Evolutionary conservation across 73 alveolate species (phyloP), one percentile per base, ranked within the genome.

Genomic region (Effrenium voratum): DNA sequence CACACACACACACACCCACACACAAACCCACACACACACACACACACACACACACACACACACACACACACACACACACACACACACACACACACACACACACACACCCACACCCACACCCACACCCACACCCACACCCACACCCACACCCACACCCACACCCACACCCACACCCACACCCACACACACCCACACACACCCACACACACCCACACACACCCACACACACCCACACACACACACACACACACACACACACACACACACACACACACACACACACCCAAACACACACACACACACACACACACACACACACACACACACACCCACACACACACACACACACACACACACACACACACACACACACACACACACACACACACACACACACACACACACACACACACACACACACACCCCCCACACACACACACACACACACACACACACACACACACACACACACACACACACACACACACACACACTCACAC

Each of bases 1-100:
- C 83, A 72, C 49, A 72, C 83, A 72, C 83, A 72, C 24, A 72
- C 83, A 72, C 50, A 72, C 45, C 22, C 83, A 72, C 83, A 72
- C 24, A 72, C 83, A 72, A 44, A 72, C 49, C 22, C 83, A 72
- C 50, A 72, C 45, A 72, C 83, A 72, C 83, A 72, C 49, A 72
- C 83, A 72, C 83, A 72, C 83, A 72, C 49, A 72, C 83, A 34
- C 83, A 34, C 49, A 72, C 50, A 72, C 83, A 72, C 49, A 72
- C 83, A 72, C 83, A 72, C 49, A 72, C 83, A 72, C 83, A 72
- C 49, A 72, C 83, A 72, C 83, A 72, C 83, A 72, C 83, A 72
- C 83, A 72, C 83, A 72, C 50, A 72, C 83, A 19, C 83, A 72
- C 83, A 72, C 83, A 72, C 83, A 66, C 80, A 66, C 80, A 66